These are phyloP conservation scores for Micromonas commoda DNA, from an alignment of 139 green algal genomes.

Conservation along the genomic window DNA sequence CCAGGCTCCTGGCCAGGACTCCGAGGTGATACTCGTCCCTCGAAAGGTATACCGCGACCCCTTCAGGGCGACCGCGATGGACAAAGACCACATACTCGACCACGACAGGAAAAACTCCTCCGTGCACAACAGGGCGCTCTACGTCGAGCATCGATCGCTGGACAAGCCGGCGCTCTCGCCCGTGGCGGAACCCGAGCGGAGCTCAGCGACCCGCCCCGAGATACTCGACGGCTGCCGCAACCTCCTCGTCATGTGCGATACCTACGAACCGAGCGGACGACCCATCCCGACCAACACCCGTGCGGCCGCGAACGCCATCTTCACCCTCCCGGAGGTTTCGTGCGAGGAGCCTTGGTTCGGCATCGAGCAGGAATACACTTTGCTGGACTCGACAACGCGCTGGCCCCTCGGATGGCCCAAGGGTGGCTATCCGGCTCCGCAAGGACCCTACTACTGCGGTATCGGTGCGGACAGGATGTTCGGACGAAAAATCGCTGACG, in stretches of 20 bases:
- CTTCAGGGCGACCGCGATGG: conserved; percentile 49
- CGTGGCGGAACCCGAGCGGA: too few species aligned
- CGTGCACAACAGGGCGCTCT: too few species aligned
- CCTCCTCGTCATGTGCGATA: conserved; percentile 81
- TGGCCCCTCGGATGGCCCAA: conserved; percentile 90
- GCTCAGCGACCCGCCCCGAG: too few species aligned
- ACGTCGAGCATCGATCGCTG: too few species aligned
- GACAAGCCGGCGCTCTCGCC: too few species aligned
- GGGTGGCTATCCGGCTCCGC: conserved; percentile 78
- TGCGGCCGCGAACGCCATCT: conserved; percentile 45
- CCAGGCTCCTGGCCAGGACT: conserved; percentile 84
- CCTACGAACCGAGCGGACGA: conserved; percentile 68
- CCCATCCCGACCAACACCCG: conserved; percentile 92
- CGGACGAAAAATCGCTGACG: conserved; percentile 87
- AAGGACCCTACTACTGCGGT: conserved; percentile 98
- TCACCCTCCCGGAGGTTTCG: conserved; percentile 50
- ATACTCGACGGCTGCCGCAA: neutral
- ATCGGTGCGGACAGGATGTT: conserved; percentile 81
- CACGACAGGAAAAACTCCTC: neutral
- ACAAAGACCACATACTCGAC: neutral
- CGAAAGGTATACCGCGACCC: conserved; percentile 60
- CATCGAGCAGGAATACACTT: conserved; percentile 97
- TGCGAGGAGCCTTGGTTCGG: conserved; percentile 86
- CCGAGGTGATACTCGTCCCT: conserved; percentile 81
- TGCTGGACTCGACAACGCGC: conserved; percentile 87